phyloP scores from a whole-genome alignment of 2,329 filamentous ascomycete genomes.

The Hirsutella thompsonii region DNA sequence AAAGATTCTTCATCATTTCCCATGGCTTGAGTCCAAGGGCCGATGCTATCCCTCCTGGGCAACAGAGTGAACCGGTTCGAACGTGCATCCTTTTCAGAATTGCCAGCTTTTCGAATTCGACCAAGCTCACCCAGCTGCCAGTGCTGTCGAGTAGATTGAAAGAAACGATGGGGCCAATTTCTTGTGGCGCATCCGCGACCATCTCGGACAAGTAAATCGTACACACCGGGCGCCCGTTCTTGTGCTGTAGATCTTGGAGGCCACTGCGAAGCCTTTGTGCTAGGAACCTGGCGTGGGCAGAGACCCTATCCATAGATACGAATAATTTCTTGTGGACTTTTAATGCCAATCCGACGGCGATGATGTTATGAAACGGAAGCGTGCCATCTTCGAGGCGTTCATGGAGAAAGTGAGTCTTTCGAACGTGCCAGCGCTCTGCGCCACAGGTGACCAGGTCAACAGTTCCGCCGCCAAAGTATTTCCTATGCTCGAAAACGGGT shows the following conservation, averaged over 20 bases:
- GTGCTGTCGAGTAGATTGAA: conserved; percentile 65
- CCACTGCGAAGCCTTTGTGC: conserved; percentile 43
- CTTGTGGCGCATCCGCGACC: conserved; percentile 13
- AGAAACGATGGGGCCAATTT: conserved; percentile 63
- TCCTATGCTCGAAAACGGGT: conserved; percentile 49
- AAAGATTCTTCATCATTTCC: conserved; percentile 79
- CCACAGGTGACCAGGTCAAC: conserved; percentile 76
- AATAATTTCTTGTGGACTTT: conserved; percentile 57
- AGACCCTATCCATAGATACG: conserved; percentile 55
- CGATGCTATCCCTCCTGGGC: conserved; percentile 72
- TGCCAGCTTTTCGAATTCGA: conserved; percentile 80
- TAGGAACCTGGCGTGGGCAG: conserved; percentile 58
- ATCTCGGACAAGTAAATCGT: conserved; percentile 42
- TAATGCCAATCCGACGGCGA: conserved; percentile 68
- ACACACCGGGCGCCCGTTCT: conserved; percentile 54
- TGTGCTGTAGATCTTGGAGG: conserved; percentile 50
- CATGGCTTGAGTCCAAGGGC: conserved; percentile 61
- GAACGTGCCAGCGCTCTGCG: conserved; percentile 73
- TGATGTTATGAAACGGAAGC: conserved; percentile 77
- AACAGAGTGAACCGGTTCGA: conserved; percentile 81
- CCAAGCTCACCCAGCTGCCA: conserved; percentile 66
- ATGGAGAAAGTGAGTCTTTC: conserved; percentile 60
- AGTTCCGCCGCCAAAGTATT: conserved; percentile 89
- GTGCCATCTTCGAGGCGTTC: conserved; percentile 85
- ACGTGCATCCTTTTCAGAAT: conserved; percentile 69